Evolutionary conservation across 1,139 yeast genomes (phyloP).

Genomic region (Groenewaldozyma auringiensis): DNA sequence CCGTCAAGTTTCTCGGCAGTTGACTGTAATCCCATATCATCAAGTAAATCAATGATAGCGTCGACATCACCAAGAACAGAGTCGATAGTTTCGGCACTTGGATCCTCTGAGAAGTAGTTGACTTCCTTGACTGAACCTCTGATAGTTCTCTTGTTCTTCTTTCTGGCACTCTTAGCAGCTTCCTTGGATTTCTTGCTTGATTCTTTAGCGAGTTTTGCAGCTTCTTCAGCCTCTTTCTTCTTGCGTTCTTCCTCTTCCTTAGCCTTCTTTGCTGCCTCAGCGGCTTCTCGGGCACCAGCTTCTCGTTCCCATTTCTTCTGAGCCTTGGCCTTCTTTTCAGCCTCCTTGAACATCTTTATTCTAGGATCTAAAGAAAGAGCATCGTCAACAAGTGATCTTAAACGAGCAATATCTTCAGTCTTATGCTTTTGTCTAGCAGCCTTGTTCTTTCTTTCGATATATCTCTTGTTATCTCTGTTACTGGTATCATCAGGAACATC

Average conservation of each 20-base stretch:
- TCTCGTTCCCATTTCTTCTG: slow-evolving; percentile 96
- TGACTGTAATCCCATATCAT: slow-evolving; percentile 64
- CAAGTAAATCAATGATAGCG: slow-evolving; percentile 66
- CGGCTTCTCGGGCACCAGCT: slow-evolving; percentile 95
- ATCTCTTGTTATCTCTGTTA: slow-evolving; percentile 98
- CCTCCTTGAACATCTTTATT: slow-evolving; percentile 85
- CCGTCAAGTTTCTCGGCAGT: slow-evolving; percentile 57
- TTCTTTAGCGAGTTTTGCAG: slow-evolving; percentile 50
- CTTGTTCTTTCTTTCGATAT: slow-evolving; percentile 93
- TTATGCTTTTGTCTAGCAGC: slow-evolving; percentile 96
- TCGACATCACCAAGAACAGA: slow-evolving; percentile 56
- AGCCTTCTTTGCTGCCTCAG: slow-evolving; percentile 73
- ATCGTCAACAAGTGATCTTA: slow-evolving; percentile 79
- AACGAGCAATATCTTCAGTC: slow-evolving; percentile 92
- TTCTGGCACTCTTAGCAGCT: slow-evolving; percentile 93
- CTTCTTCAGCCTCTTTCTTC: slow-evolving; percentile 71
- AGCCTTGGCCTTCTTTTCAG: slow-evolving; percentile 92
- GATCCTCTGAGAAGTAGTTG: slow-evolving; percentile 72
- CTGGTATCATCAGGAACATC: slow-evolving; percentile 99
- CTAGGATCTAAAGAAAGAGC: slow-evolving; percentile 91
- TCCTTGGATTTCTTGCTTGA: slow-evolving; percentile 87
- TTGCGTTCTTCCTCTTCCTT: slow-evolving; percentile 80
- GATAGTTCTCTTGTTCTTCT: slow-evolving; percentile 93
- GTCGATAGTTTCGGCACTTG: slow-evolving; percentile 53
- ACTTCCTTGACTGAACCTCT: slow-evolving; percentile 79